Percentiles rank a stretch among this genome's conserved stretches.
These are phyloP conservation scores for Verticillium klebahnii DNA, from an alignment of 2,329 filamentous ascomycete genomes.

Conservation along the genomic window DNA sequence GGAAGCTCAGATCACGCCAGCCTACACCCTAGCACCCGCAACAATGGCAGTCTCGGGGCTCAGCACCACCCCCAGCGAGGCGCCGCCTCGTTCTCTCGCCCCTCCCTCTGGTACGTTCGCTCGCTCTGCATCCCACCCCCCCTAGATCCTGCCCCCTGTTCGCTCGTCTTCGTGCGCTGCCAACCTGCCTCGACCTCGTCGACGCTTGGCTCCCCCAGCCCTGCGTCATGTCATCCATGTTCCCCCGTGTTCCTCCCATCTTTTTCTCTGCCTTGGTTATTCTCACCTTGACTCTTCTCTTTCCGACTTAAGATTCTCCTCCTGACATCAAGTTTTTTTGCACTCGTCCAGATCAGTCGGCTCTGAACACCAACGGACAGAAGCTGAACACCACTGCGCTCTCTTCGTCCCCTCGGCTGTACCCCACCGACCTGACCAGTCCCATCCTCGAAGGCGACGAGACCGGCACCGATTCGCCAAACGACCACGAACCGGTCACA, in stretches of 20 bases:
- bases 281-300: background rate
- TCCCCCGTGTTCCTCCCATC: background rate
- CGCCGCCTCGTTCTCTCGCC: background rate
- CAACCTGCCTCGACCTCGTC: background rate
- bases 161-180: background rate
- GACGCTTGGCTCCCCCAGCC: background rate
- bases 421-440: constrained; percentile 43
- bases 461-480: constrained; percentile 53
- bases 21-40: background rate
- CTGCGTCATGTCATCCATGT: background rate
- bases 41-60: background rate
- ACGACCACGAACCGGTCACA: constrained; percentile 50
- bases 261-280: background rate
- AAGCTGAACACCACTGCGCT: constrained; percentile 7
- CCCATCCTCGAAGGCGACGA: constrained; percentile 55
- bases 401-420: constrained; percentile 41
- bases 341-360: background rate
- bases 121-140: background rate
- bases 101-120: background rate
- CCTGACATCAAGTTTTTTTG: background rate
- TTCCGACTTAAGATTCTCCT: background rate
- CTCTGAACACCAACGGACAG: constrained; percentile 16
- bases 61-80: background rate
- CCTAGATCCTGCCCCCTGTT: background rate
- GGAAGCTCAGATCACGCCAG: background rate